Evolutionary conservation across 768 basidiomycete species (phyloP).

Genomic region (Leucosporidium creatinivorum): DNA sequence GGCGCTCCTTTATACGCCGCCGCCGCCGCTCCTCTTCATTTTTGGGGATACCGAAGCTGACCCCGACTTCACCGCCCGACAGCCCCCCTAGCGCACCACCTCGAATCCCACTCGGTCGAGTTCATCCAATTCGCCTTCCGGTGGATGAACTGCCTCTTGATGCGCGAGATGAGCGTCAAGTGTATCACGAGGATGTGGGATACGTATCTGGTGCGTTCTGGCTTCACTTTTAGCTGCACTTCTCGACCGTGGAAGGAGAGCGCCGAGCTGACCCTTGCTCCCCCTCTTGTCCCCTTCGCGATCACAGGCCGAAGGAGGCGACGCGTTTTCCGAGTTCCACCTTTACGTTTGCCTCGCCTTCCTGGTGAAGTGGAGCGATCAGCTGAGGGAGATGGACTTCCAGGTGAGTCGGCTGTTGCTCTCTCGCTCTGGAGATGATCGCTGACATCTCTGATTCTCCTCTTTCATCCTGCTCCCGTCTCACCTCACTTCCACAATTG

Average conservation of each 20-base stretch:
- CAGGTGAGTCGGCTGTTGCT: conserved; percentile 57
- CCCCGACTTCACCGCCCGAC: background rate
- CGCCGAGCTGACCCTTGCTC: background rate
- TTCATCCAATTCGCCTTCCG: conserved; percentile 99
- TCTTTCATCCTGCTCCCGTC: background rate
- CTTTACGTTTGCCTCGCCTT: conserved; percentile 97
- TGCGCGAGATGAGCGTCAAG: conserved; percentile 94
- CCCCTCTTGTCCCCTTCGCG: background rate
- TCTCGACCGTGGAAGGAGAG: too few relatives aligned
- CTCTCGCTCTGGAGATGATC: background rate
- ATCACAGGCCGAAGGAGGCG: conserved; percentile 81
- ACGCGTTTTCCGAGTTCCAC: conserved; percentile 98
- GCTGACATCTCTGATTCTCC: background rate
- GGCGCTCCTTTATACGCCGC: background rate
- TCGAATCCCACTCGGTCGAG: conserved; percentile 85
- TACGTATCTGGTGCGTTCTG: conserved; percentile 87
- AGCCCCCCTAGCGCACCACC: conserved; percentile 82
- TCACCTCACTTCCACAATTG: too few relatives aligned
- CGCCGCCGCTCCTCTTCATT: background rate
- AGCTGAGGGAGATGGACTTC: conserved; percentile 93
- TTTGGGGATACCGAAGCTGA: too few relatives aligned
- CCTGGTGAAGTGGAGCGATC: conserved; percentile 88
- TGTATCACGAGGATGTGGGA: conserved; percentile 99
- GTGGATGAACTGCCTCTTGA: conserved; percentile 98
- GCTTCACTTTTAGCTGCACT: too few relatives aligned